phyloP scores from a whole-genome alignment of 2,329 filamentous ascomycete genomes.

The Dothistroma pini region DNA sequence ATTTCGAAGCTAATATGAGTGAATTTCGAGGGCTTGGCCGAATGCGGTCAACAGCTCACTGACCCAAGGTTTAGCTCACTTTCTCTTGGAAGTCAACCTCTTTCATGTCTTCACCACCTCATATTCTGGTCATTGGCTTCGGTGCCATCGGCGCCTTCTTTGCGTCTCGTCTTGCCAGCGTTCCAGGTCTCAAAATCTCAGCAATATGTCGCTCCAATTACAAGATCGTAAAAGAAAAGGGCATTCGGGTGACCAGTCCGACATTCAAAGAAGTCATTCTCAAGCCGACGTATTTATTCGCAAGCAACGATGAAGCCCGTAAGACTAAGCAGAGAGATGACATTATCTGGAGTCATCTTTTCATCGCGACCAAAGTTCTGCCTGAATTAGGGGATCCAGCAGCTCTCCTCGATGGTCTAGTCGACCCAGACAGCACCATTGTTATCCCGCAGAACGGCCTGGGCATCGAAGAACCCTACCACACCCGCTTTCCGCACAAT shows the following conservation, averaged over 20 bases:
- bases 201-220: slow-evolving; percentile 74
- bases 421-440: slow-evolving; percentile 54
- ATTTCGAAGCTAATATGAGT: not conserved
- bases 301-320: slow-evolving; percentile 56
- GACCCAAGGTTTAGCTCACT: not conserved
- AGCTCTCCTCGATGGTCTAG: slow-evolving; percentile 57
- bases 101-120: slow-evolving; percentile 22
- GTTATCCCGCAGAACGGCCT: slow-evolving; percentile 69
- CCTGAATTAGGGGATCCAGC: slow-evolving; percentile 63
- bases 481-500: slow-evolving; percentile 56
- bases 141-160: slow-evolving; percentile 72
- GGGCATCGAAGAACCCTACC: slow-evolving; percentile 66
- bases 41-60: not conserved
- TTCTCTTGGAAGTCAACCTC: not conserved
- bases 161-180: slow-evolving; percentile 60
- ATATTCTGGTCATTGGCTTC: slow-evolving; percentile 65
- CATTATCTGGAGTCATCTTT: slow-evolving; percentile 59
- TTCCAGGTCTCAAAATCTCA: slow-evolving; percentile 56
- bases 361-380: slow-evolving; percentile 68
- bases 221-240: slow-evolving; percentile 56
- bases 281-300: slow-evolving; percentile 58
- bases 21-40: not conserved
- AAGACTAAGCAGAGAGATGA: slow-evolving; percentile 28
- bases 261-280: slow-evolving; percentile 67
- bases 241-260: slow-evolving; percentile 62